Base-by-base conservation (phyloP, 1,284 basidiomycete genomes). In the Malassezia cuniculi region DNA sequence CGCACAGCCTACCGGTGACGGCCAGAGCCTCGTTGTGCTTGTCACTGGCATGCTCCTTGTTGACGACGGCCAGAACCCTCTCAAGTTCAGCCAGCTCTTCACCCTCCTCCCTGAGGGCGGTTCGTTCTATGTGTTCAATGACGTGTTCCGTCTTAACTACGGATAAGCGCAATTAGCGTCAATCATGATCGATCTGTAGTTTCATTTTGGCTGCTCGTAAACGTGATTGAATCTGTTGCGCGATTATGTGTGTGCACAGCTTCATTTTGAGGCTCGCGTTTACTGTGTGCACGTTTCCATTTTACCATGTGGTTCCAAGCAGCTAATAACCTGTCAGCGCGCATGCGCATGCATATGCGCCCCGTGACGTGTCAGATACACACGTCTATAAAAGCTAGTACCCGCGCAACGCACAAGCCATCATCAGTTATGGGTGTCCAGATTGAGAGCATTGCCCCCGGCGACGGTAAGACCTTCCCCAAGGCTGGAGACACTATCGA, bases 1-100 rank as follows among this genome's bases (percentile, higher is more conserved):
- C 68, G 82, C 80, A 10, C 90, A 95, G 69, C 89, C 89, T 5
- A 83, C 85, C 2, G 77, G 76, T 5, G 65, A 70, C 14, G 68
- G 76, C 10, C 74, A 78, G 6, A 79, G 77, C 50, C 69, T 95
- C 48, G 72, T 93, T 41, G 85, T 95, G 41, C 78, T 79, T 61
- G 85, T 95, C 26, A 94, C 86, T 18, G 90, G 90, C 8, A 71
- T 79, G 35, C 73, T 95, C 20, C 39, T 60, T 41, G 79, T 55
- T 16, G 53, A 55, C 34, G 53, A 54, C 27, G 44, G 41, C 17
- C 44, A 44, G n/a, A 44, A 50, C 17, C 48, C 53, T 12, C 41
- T 55, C 36, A 47, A 47, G 26, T 55, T 55, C 48, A 53, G 50
- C 34, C 53, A 53, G 48, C 41, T 46, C 45, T 97, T 95, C 78